Conservation (phyloP, 805 yeast genomes). For the Starmerella scarabaei region DNA sequence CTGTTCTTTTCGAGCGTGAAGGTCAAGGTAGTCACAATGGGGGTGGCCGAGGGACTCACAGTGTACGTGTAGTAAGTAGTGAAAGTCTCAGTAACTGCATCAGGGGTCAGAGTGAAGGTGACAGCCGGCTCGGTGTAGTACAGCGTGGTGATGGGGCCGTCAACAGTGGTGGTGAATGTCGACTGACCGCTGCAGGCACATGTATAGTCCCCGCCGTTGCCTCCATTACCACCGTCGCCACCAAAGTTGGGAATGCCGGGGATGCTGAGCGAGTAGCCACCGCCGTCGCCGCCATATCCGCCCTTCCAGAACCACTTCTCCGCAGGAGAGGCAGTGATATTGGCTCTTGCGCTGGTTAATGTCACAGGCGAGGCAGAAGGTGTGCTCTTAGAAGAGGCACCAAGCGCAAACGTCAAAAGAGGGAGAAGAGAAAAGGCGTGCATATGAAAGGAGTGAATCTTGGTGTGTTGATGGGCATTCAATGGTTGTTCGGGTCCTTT, state of each 20-base stretch:
- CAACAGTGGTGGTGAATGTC: background rate
- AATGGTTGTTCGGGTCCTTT: too few relatives aligned
- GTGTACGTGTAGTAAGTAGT: background rate
- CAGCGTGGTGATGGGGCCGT: background rate
- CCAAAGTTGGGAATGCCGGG: too few relatives aligned
- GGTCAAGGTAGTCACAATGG: background rate
- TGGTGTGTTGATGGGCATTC: too few relatives aligned
- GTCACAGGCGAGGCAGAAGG: background rate
- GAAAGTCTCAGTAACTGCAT: background rate
- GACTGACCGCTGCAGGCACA: background rate
- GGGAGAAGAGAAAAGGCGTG: too few relatives aligned
- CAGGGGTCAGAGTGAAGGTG: background rate
- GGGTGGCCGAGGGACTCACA: background rate
- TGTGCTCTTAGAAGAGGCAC: too few relatives aligned
- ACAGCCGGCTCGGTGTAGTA: background rate
- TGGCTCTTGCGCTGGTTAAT: background rate
- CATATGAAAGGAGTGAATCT: too few relatives aligned
- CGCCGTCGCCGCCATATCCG: slow-evolving; percentile 3
- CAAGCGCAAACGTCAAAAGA: too few relatives aligned
- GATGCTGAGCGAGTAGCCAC: slow-evolving; percentile 1
- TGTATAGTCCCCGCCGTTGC: background rate
- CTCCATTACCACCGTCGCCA: background rate
- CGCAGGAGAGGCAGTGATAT: background rate
- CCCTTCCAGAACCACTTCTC: slow-evolving; percentile 6
- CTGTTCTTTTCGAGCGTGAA: too few relatives aligned